A percentile compares a stretch with the other conserved stretches of the same genome.
phyloP scores from a whole-genome alignment of 345 rosid genomes.

The Iberis pinnata region DNA sequence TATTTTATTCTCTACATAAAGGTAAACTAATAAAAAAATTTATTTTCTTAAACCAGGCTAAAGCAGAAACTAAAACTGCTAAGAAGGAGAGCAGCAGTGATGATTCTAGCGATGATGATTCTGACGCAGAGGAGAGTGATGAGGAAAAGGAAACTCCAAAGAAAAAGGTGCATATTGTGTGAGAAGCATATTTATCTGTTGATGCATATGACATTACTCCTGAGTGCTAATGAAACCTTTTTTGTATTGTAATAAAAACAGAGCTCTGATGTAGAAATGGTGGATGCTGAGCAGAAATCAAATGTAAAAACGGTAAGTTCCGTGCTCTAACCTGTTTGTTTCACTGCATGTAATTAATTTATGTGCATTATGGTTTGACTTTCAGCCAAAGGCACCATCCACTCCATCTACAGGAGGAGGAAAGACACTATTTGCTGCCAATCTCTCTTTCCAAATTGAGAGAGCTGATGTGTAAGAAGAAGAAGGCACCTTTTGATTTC shows the following conservation, averaged over 20 bases:
- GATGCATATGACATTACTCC: too few relatives aligned
- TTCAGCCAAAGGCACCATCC: slow-evolving; percentile 61
- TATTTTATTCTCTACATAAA: too few relatives aligned
- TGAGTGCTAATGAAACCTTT: not conserved
- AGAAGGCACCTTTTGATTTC: not conserved
- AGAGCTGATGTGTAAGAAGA: slow-evolving; percentile 59
- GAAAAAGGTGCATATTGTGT: too few relatives aligned
- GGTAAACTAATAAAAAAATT: too few relatives aligned
- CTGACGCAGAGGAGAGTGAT: slow-evolving; percentile 46
- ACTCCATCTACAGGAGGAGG: slow-evolving; percentile 46
- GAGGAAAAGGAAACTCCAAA: slow-evolving; percentile 45
- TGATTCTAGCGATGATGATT: slow-evolving; percentile 37
- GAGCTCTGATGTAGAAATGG: slow-evolving; percentile 61
- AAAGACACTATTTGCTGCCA: slow-evolving; percentile 65
- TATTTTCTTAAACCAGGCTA: too few relatives aligned
- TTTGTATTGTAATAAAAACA: slow-evolving; percentile 7
- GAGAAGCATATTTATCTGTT: too few relatives aligned
- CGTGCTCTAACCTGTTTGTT: not conserved
- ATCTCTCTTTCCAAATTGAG: slow-evolving; percentile 54
- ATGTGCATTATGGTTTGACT: not conserved
- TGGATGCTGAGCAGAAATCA: slow-evolving; percentile 40
- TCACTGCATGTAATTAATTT: not conserved
- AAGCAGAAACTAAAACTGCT: slow-evolving; percentile 30
- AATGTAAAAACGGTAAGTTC: too few relatives aligned
- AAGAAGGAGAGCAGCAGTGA: slow-evolving; percentile 47